Base-by-base conservation (phyloP, 2,329 filamentous ascomycete genomes). In the Fusarium xyrophilum region DNA sequence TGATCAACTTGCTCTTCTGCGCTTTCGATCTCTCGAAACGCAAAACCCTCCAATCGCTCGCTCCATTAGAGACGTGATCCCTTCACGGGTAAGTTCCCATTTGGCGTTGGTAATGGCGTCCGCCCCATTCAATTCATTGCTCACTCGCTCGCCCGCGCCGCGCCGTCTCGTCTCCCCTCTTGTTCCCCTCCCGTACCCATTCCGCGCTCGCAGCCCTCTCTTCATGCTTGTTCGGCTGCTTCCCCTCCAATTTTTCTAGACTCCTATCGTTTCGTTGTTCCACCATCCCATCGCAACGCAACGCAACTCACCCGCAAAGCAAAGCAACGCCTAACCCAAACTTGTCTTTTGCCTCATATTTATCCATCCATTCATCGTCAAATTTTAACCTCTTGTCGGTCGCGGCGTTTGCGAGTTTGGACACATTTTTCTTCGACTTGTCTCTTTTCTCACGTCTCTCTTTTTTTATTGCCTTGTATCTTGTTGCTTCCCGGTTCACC, bases 71-170 rank as follows among this genome's bases (percentile, higher is more conserved):
- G 78, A 78, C 79, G 79, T 76, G 78, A 80, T 80, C 76, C 76
- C 79, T 80, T 80, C 78, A 76, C 71, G 59, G 71, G 77, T 79
- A 73, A 78, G 78, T 79, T 74, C 70, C 42, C 21, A 47, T 51
- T 47, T 47, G 48, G 36, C 27, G 39, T 21, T 43, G 50, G 51
- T 33, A 15, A 67, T 42, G 55, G 61, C 64, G 63, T 60, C 57
- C 46, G 59, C 65, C 66, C 64, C 54, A 68, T 70, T 54, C 50
- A 62, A 42, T 63, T 47, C 50, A 44, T 63, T 50, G 44, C 52
- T 63, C 58, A 51, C 60, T 39, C 59, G 30, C 60, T 56, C 57
- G 38, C 35, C 35, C 35, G 57, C 57, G 65, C 60, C 57, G 57
- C 59, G 48, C 46, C 25, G 58, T 52, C 44, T 43, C 23, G 60